phyloP scores from a whole-genome alignment of 2,329 filamentous ascomycete species.

The Ophiostoma sp. region DNA sequence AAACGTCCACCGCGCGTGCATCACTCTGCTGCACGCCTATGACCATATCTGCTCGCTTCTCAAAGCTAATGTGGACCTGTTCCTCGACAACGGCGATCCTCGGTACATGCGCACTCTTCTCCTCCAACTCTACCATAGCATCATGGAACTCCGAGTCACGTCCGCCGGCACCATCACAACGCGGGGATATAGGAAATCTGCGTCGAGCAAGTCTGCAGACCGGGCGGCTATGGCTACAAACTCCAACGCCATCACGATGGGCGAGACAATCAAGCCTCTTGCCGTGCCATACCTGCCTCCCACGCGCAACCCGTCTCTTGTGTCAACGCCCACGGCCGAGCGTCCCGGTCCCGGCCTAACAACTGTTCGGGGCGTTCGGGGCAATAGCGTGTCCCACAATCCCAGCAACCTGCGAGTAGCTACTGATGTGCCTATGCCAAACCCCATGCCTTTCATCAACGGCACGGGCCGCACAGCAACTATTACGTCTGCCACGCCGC shows the following conservation, averaged over 20 bases:
- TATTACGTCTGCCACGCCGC: constrained; percentile 61
- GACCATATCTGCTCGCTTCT: constrained; percentile 59
- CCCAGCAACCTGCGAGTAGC: constrained; percentile 52
- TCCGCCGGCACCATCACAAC: constrained; percentile 30
- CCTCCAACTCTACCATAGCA: constrained; percentile 60
- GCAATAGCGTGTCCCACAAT: constrained; percentile 40
- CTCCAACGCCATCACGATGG: constrained; percentile 23
- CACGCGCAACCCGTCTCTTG: constrained; percentile 19
- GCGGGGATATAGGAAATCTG: constrained; percentile 28
- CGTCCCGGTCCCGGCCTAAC: constrained; percentile 40
- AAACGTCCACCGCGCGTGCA: constrained; percentile 57
- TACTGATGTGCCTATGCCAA: constrained; percentile 46
- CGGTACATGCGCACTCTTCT: constrained; percentile 61
- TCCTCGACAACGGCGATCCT: constrained; percentile 60
- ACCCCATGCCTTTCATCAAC: constrained; percentile 42
- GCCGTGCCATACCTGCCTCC: constrained; percentile 44
- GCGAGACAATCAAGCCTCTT: constrained; percentile 38
- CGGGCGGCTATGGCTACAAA: constrained; percentile 1
- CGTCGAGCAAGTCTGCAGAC: constrained; percentile 12
- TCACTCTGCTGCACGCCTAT: constrained; percentile 59
- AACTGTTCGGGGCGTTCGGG: constrained; percentile 36
- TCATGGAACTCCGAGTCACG: constrained; percentile 60
- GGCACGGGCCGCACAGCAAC: constrained; percentile 47
- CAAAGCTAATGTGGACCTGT: constrained; percentile 56
- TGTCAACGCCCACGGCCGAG: constrained; percentile 47